Conservation (phyloP, 1,284 basidiomycete genomes). For the Malassezia brasiliensis region DNA sequence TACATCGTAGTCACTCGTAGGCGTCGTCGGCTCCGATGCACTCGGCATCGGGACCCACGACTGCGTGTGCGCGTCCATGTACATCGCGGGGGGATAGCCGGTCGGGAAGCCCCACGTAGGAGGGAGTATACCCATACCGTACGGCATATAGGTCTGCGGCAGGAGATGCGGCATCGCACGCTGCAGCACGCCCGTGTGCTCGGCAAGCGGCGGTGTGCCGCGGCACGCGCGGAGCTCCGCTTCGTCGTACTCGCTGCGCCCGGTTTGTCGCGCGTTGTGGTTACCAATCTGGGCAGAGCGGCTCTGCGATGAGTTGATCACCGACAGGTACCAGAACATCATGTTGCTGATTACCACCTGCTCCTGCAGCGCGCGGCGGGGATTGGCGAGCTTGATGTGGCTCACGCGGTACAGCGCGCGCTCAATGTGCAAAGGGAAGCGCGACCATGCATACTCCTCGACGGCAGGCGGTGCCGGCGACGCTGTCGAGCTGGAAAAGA, state of each 20-base stretch:
- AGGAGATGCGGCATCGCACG: conserved; percentile 12
- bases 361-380: conserved; percentile 86
- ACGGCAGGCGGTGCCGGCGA: conserved; percentile 18
- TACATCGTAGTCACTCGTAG: neutral
- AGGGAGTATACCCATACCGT: neutral
- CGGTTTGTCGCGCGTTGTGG: neutral
- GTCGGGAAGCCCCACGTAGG: neutral
- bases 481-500: neutral
- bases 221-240: neutral
- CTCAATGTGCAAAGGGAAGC: conserved; percentile 96
- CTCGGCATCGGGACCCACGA: neutral
- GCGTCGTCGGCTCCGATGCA: neutral
- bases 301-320: conserved; percentile 66
- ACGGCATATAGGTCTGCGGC: neutral
- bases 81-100: neutral
- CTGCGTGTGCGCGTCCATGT: neutral
- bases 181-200: conserved; percentile 9
- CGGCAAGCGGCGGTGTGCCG: conserved; percentile 8
- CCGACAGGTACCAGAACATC: conserved; percentile 99
- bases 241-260: conserved; percentile 19
- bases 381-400: conserved; percentile 97
- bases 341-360: conserved; percentile 97
- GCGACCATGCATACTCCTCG: conserved; percentile 53
- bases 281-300: conserved; percentile 11
- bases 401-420: conserved; percentile 90